These are phyloP conservation scores for Amanita rimosa DNA, from an alignment of 768 basidiomycete species.

Conservation along the genomic window DNA sequence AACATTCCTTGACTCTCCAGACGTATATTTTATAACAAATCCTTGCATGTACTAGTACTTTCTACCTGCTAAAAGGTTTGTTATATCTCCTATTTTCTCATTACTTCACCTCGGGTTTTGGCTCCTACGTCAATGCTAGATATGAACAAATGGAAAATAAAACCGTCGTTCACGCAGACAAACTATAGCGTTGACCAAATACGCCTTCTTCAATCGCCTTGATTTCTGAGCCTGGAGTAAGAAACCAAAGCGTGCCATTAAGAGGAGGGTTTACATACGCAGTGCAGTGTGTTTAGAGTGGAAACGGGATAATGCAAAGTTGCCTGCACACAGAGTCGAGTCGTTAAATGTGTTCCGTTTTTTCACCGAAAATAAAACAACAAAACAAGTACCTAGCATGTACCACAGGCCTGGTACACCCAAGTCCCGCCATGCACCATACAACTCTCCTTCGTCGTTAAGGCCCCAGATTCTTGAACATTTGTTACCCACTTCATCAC, in stretches of 20 bases:
- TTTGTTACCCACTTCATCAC: conserved; percentile 26
- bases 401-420: conserved; percentile 43
- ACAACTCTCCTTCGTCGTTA: conserved; percentile 49
- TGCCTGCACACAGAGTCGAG: conserved; percentile 25
- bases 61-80: no score
- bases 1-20: no score
- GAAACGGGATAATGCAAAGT: conserved; percentile 44
- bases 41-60: no score
- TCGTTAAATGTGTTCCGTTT: not conserved
- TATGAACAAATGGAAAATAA: no score
- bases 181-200: conserved; percentile 20
- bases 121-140: no score
- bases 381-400: conserved; percentile 51
- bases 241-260: not conserved
- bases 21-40: no score
- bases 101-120: no score
- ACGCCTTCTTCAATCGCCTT: conserved; percentile 51
- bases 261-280: conserved; percentile 31
- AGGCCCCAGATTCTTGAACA: conserved; percentile 51
- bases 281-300: conserved; percentile 52
- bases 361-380: not conserved
- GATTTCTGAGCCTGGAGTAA: conserved; percentile 36
- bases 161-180: not conserved
- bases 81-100: no score
- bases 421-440: conserved; percentile 34